Percentiles rank a stretch among this genome's conserved stretches.
These are phyloP conservation scores for Citrus australasica DNA, from an alignment of 345 rosid species.

Conservation along the genomic window DNA sequence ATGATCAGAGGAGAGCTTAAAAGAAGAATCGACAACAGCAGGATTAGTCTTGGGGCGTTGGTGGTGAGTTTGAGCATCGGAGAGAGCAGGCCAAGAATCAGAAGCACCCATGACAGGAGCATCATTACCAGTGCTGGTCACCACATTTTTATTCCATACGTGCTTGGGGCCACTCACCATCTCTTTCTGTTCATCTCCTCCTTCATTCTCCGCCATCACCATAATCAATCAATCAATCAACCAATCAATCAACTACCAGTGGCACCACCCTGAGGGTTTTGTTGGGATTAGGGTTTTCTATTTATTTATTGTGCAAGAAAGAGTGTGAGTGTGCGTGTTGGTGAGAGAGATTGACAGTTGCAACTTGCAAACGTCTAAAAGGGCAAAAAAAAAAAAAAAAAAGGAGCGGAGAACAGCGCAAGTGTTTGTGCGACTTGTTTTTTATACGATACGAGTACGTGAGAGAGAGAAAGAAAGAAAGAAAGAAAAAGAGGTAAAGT, in stretches of 20 bases:
- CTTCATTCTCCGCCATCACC: slow-evolving; percentile 65
- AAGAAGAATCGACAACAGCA: slow-evolving; percentile 18
- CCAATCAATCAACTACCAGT: no score
- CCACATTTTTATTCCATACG: slow-evolving; percentile 62
- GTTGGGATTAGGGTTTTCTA: neutral
- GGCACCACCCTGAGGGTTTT: neutral
- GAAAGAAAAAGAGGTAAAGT: neutral
- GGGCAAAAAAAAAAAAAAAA: neutral
- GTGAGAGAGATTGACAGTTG: neutral
- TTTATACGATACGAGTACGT: neutral
- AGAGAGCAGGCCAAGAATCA: slow-evolving; percentile 88
- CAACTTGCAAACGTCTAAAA: neutral
- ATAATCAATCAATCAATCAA: slow-evolving; percentile 6
- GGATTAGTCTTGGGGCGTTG: slow-evolving; percentile 30
- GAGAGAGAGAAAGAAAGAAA: neutral
- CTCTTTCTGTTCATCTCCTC: slow-evolving; percentile 50
- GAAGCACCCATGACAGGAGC: slow-evolving; percentile 70
- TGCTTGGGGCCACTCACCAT: slow-evolving; percentile 48
- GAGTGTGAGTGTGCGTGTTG: neutral
- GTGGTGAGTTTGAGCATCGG: slow-evolving; percentile 39
- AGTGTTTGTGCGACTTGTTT: neutral
- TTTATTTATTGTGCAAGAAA: no score
- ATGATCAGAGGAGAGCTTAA: neutral
- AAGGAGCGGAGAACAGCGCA: neutral
- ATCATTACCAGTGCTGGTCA: slow-evolving; percentile 25